A percentile compares a stretch with the other conserved stretches of the same genome.
Conservation (phyloP, 2,329 filamentous ascomycete species). For the Fusarium sp. region DNA sequence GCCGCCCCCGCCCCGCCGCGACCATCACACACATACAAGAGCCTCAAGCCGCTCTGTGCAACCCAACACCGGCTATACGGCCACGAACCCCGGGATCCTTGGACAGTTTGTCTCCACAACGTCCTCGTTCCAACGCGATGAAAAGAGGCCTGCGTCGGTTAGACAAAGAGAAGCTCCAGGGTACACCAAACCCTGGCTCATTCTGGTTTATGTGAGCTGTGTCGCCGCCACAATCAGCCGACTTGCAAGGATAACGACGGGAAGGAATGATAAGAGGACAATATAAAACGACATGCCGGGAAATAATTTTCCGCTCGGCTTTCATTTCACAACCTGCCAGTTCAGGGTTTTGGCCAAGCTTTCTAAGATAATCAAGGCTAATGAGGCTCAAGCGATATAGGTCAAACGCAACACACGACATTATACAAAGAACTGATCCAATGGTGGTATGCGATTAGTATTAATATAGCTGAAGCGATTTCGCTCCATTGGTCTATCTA, state of each 20-base stretch:
- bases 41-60: background rate
- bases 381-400: background rate
- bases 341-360: background rate
- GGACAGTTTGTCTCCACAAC: background rate
- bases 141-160: background rate
- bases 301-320: background rate
- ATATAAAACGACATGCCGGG: background rate
- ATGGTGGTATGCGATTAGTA: constrained; percentile 41
- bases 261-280: constrained; percentile 6
- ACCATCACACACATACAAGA: background rate
- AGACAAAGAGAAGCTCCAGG: background rate
- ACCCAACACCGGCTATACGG: background rate
- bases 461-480: constrained; percentile 41
- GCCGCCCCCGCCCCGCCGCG: background rate
- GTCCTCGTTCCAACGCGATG: background rate
- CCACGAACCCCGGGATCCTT: background rate
- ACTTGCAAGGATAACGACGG: constrained; percentile 5
- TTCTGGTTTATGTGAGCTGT: background rate
- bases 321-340: background rate
- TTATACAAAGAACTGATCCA: background rate
- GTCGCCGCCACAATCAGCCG: constrained; percentile 2
- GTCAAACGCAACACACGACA: background rate
- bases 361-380: background rate
- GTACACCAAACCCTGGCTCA: background rate
- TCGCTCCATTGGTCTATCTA: constrained; percentile 39